Evolutionary conservation across 1,139 yeast genomes (phyloP).

Genomic region (Geotrichum aggregatum): DNA sequence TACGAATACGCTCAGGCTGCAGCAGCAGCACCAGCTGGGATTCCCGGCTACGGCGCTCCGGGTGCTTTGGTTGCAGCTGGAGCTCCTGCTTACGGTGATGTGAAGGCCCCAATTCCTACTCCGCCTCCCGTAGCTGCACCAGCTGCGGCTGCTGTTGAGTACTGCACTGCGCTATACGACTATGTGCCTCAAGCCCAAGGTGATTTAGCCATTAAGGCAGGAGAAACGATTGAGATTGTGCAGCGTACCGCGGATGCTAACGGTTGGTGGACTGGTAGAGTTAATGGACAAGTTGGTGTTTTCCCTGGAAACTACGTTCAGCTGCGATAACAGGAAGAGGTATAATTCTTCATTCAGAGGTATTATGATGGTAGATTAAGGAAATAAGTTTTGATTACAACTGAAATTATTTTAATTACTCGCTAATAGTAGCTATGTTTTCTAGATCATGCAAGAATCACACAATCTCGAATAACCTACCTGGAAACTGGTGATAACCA

Average conservation of each 20-base stretch:
- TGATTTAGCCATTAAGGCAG: constrained; percentile 81
- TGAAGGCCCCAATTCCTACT: constrained; percentile 26
- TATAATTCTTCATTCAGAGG: no score
- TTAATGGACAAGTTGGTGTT: constrained; percentile 81
- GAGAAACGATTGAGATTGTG: constrained; percentile 76
- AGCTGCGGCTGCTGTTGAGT: constrained; percentile 44
- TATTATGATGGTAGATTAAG: no score
- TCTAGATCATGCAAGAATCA: no score
- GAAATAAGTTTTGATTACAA: no score
- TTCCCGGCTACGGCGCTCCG: constrained; percentile 19
- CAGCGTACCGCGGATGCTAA: constrained; percentile 78
- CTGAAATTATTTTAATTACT: no score
- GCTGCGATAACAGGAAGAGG: constrained; percentile 33
- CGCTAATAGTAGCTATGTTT: no score
- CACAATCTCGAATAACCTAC: no score
- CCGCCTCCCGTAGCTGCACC: constrained; percentile 42
- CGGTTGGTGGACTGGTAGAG: constrained; percentile 98
- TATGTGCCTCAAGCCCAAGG: constrained; percentile 83
- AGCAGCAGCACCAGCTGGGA: constrained; percentile 23
- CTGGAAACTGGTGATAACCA: no score
- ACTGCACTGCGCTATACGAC: constrained; percentile 73
- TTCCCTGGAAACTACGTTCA: constrained; percentile 97
- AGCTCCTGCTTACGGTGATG: constrained; percentile 27
- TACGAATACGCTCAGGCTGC: constrained; percentile 29
- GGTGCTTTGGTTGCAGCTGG: constrained; percentile 24